Conservation (phyloP, 228 moss, liverwort and hornwort genomes). For the Sphagnum fallax region DNA sequence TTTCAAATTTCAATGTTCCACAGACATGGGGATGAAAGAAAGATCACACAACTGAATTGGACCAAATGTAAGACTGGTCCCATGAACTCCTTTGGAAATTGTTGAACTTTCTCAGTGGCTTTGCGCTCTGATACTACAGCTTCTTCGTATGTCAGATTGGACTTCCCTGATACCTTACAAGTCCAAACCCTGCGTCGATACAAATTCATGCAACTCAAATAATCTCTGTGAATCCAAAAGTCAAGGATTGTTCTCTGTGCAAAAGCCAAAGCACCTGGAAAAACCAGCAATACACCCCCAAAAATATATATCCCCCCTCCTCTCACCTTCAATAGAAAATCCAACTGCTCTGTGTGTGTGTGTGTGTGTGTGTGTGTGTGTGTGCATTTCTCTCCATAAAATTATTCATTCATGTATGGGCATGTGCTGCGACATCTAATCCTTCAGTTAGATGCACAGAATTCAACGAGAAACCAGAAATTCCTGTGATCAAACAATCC, state of each 20-base stretch:
- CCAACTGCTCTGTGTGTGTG: too few relatives aligned
- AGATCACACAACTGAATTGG: conserved; percentile 53
- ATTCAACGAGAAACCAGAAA: too few relatives aligned
- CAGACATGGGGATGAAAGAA: too few relatives aligned
- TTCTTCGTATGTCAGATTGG: conserved; percentile 95
- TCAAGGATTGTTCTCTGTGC: conserved; percentile 14
- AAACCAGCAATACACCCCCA: too few relatives aligned
- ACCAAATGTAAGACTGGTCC: conserved; percentile 95
- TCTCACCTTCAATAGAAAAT: too few relatives aligned
- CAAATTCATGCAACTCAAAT: conserved; percentile 76
- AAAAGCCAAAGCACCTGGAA: too few relatives aligned
- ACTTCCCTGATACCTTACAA: conserved; percentile 93
- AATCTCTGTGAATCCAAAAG: conserved; percentile 13
- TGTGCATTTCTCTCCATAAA: not conserved
- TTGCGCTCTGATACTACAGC: conserved; percentile 91
- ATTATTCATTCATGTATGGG: not conserved
- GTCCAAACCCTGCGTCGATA: conserved; percentile 91
- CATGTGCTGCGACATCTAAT: not conserved
- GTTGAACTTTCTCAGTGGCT: conserved; percentile 89
- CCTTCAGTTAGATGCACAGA: too few relatives aligned
- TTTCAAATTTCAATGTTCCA: too few relatives aligned
- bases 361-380: too few relatives aligned
- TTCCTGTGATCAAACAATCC: too few relatives aligned
- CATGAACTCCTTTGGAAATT: conserved; percentile 98
- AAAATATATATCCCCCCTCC: too few relatives aligned